These are phyloP conservation scores for Sporisorium reilianum DNA, from an alignment of 1,284 basidiomycete genomes.

Conservation along the genomic window DNA sequence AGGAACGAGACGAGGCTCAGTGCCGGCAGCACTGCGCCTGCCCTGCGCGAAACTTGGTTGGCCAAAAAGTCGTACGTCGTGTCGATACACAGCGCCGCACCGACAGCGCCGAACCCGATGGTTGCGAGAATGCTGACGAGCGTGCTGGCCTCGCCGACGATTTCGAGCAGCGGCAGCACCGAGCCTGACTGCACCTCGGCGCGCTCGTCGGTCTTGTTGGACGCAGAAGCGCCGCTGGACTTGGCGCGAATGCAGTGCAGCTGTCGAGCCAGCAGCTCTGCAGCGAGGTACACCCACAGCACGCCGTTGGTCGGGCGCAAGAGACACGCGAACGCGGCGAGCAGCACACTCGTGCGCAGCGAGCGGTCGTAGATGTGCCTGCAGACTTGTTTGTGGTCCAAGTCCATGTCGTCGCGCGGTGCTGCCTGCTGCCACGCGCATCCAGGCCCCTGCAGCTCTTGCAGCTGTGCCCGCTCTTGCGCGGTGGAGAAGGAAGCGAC, in stretches of 20 bases:
- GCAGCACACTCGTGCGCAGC: slow-evolving; percentile 21
- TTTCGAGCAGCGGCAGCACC: slow-evolving; percentile 23
- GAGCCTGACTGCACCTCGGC: slow-evolving; percentile 8
- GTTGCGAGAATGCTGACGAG: slow-evolving; percentile 6
- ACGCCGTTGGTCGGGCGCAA: slow-evolving; percentile 87
- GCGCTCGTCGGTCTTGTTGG: not conserved
- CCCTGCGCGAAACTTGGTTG: slow-evolving; percentile 47
- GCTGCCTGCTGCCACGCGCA: slow-evolving; percentile 16
- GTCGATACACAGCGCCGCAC: slow-evolving; percentile 74
- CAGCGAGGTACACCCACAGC: slow-evolving; percentile 78
- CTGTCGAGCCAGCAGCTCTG: slow-evolving; percentile 26
- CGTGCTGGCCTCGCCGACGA: slow-evolving; percentile 20
- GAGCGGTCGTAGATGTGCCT: slow-evolving; percentile 23
- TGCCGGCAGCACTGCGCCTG: slow-evolving; percentile 71
- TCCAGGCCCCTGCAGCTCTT: slow-evolving; percentile 7
- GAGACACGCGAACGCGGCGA: slow-evolving; percentile 80
- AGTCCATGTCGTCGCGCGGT: not conserved
- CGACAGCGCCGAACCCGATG: slow-evolving; percentile 69
- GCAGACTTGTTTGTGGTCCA: slow-evolving; percentile 16
- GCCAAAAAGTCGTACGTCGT: slow-evolving; percentile 76
- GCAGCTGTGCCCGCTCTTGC: slow-evolving; percentile 9
- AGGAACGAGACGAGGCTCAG: slow-evolving; percentile 87
- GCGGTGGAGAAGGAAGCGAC: slow-evolving; percentile 8
- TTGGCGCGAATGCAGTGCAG: slow-evolving; percentile 4
- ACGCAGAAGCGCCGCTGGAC: not conserved